Base-by-base conservation (phyloP, 306 rosid genomes). In the Datisca glomerata region DNA sequence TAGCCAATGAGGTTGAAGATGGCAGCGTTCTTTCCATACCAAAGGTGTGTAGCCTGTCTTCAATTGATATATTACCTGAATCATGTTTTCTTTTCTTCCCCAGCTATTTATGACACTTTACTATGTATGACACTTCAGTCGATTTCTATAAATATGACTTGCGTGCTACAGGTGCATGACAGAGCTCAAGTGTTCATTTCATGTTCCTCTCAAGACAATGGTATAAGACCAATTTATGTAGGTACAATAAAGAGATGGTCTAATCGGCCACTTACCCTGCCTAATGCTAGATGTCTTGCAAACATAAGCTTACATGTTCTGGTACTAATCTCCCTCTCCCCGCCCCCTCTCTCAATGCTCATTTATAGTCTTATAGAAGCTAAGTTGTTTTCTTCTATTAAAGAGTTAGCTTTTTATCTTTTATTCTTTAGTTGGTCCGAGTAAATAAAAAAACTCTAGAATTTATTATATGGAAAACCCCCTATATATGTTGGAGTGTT, bases 151-250 rank as follows among this genome's bases (percentile, higher is more conserved):
- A n/a, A n/a, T n/a, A n/a, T n/a, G n/a, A n/a, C n/a, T n/a, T n/a
- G n/a, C n/a, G 17, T 8, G 23, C 31, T 63, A 69, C 81, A 89
- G 97, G 64, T 89, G 63, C 83, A 74, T 68, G 97, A 89, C 80
- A 80, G 97, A 61, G 97, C 93, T 61, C 95, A 89, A 64, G 81
- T 89, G 35, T 79, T 89, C 48, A 39, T 80, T 39, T 65, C 71
- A 39, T 83, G 95, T 55, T 67, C 79, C 50, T 59, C 80, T 21
- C 60, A 59, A 57, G 61, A 61, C 53, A 63, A 37, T 12, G 50
- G 63, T 55, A 56, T 69, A 40, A 44, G 62, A 44, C 95, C 84
- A 51, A 64, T 55, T 58, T 70, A 73, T 51, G 79, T 83, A 36
- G 95, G 97, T 39, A 61, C 72, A 24, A 54, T 89, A 32, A 89